Evolutionary conservation across 2,329 filamentous ascomycete species (phyloP).

Genomic region (Paraphoma chrysanthemicola): DNA sequence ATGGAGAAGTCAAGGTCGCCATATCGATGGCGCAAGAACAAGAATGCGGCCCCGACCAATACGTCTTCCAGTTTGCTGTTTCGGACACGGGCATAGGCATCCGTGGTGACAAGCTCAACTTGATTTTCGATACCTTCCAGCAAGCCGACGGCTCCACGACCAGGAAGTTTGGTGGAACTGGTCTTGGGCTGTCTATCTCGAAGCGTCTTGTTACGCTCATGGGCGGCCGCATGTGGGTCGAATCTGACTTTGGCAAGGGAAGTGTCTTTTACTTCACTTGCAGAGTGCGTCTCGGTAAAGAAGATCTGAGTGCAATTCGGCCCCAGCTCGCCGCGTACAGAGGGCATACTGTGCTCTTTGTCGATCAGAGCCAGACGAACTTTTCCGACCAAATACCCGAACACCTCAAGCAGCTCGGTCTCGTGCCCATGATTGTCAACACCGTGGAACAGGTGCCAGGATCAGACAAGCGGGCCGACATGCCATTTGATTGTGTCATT

Average conservation of each 20-base stretch:
- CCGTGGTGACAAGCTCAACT: slow-evolving; percentile 89
- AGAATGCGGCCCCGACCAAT: slow-evolving; percentile 74
- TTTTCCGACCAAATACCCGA: slow-evolving; percentile 76
- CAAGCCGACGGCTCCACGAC: slow-evolving; percentile 98
- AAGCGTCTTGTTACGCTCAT: slow-evolving; percentile 94
- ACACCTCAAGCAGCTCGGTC: slow-evolving; percentile 79
- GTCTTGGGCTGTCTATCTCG: slow-evolving; percentile 91
- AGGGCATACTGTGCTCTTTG: slow-evolving; percentile 90
- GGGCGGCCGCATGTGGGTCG: slow-evolving; percentile 96
- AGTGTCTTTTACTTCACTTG: slow-evolving; percentile 98
- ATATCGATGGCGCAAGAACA: slow-evolving; percentile 76
- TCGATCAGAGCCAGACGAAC: slow-evolving; percentile 86
- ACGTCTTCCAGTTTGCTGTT: slow-evolving; percentile 94
- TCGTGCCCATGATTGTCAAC: slow-evolving; percentile 84
- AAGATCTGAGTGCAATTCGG: slow-evolving; percentile 78
- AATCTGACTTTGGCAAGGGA: slow-evolving; percentile 87
- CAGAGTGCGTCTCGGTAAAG: slow-evolving; percentile 81
- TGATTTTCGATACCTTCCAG: slow-evolving; percentile 99
- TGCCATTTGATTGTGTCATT: slow-evolving; percentile 91
- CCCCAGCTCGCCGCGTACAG: slow-evolving; percentile 89
- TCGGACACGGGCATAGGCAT: slow-evolving; percentile 97
- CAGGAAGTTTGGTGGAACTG: slow-evolving; percentile 92
- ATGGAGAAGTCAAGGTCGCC: slow-evolving; percentile 94
- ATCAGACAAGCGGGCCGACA: slow-evolving; percentile 53
- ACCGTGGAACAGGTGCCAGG: slow-evolving; percentile 72